Evolutionary conservation across 1,284 basidiomycete genomes (phyloP), one percentile per base, ranked within the genome.

Genomic region (Trichosporon asahii): DNA sequence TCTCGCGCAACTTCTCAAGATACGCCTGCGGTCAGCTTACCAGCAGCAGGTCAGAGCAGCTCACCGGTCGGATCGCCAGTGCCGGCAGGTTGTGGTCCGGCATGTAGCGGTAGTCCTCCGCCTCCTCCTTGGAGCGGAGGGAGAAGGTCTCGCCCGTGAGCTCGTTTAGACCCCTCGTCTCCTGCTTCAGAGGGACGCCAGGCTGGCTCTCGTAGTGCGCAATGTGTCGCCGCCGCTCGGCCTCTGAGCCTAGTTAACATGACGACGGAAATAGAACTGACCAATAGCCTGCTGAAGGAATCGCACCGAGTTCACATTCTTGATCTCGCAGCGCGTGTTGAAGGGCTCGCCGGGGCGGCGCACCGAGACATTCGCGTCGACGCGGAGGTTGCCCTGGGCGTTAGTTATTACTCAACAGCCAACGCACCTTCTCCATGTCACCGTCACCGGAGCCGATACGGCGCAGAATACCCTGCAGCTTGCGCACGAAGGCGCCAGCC

Each of bases 61-160:
- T 74, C 37, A 83, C 83, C 8, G 73, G 79, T 69, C 87, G 85
- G n/a, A 98, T 81, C 29, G 89, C 78, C 4, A 95, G 81, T 0
- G 91, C 88, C 0, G 94, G 93, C 0, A 99, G 84, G 79, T 99
- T 98, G 0, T 94, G 90, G 80, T 99, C 97, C 0, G 97, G 97
- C 94, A 99, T 95, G 84, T 98, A 99, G 7, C 96, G 88, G 81
- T 99, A 99, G 80, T 99, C 96, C 4, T 92, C 92, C 0, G 94
- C 91, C 76, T 95, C 92, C 78, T 98, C 96, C 82, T 99, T 99
- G 63, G 88, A 90, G 55, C 97, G 88, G 70, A 98, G 83, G 23
- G 86, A 86, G 83, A 89, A 95, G 0, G 97, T 99, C 77, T 90
- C 87, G 12, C 90, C 90, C 2, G 86, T 89, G 67, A 90, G 85